Conservation (phyloP, 2,329 filamentous ascomycete species). For the Byssoonygena ceratinophila region DNA sequence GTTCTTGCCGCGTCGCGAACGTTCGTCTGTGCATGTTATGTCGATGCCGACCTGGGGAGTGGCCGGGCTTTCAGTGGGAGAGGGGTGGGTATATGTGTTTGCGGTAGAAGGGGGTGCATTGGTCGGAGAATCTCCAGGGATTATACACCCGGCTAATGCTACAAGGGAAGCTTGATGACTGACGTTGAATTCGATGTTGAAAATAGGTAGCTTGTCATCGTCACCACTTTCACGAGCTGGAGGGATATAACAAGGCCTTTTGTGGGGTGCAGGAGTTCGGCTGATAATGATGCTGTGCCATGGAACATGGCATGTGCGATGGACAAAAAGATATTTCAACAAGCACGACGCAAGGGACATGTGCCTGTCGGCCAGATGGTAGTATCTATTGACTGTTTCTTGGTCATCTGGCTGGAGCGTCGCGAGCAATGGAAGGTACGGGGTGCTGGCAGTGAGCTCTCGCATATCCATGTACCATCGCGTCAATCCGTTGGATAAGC, state of each 20-base stretch:
- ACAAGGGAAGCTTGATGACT: slow-evolving; percentile 55
- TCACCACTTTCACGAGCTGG: slow-evolving; percentile 17
- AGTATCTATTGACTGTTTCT: slow-evolving; percentile 40
- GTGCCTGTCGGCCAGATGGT: slow-evolving; percentile 46
- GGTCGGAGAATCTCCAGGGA: slow-evolving; percentile 15
- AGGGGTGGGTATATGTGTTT: background rate
- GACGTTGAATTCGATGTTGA: slow-evolving; percentile 51
- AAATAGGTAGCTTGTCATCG: slow-evolving; percentile 12
- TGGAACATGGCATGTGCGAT: slow-evolving; percentile 44
- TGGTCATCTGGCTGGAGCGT: slow-evolving; percentile 41
- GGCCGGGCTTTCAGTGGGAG: slow-evolving; percentile 10
- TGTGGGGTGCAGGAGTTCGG: slow-evolving; percentile 40
- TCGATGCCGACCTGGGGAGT: slow-evolving; percentile 47
- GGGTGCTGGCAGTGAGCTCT: slow-evolving; percentile 23
- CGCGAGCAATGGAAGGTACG: slow-evolving; percentile 31
- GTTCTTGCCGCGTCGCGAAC: slow-evolving; percentile 37
- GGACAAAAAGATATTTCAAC: slow-evolving; percentile 52
- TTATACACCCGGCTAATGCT: slow-evolving; percentile 44
- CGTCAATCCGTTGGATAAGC: slow-evolving; percentile 18
- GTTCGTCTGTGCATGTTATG: slow-evolving; percentile 53
- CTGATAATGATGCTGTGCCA: slow-evolving; percentile 49
- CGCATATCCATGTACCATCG: slow-evolving; percentile 40
- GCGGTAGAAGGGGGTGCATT: slow-evolving; percentile 10
- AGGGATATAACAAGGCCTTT: slow-evolving; percentile 44
- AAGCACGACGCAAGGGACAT: slow-evolving; percentile 53